Conservation (phyloP, 768 basidiomycete genomes). For the Terana coerulea region DNA sequence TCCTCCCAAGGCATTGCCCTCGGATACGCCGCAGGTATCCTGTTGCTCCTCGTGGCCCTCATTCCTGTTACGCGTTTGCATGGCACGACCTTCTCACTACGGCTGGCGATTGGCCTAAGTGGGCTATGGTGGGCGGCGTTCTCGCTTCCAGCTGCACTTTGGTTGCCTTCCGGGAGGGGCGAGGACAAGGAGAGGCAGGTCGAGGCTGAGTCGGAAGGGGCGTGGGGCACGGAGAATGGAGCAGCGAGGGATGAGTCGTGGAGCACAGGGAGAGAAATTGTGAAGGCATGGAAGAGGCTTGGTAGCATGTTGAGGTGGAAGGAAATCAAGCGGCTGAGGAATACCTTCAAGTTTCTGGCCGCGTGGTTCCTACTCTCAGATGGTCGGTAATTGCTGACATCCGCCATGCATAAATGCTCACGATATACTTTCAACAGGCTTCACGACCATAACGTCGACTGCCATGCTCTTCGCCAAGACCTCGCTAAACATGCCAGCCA, state of each 20-base stretch:
- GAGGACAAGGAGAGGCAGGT: constrained; percentile 18
- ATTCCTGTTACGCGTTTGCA: constrained; percentile 72
- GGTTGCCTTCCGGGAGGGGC: constrained; percentile 49
- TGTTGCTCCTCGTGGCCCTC: constrained; percentile 66
- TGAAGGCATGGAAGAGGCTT: constrained; percentile 71
- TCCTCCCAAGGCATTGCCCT: constrained; percentile 84
- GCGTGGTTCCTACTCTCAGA: constrained; percentile 96
- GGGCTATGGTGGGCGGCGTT: constrained; percentile 89
- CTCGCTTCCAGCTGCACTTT: constrained; percentile 72
- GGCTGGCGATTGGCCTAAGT: constrained; percentile 80
- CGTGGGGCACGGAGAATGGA: constrained; percentile 13
- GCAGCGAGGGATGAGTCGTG: constrained; percentile 28
- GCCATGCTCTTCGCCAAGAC: constrained; percentile 94
- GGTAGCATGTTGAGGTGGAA: constrained; percentile 68
- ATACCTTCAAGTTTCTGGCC: constrained; percentile 86
- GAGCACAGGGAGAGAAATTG: constrained; percentile 50
- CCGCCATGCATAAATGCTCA: background rate
- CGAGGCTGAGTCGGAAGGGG: background rate
- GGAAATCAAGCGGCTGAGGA: constrained; percentile 69
- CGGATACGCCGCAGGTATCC: constrained; percentile 82
- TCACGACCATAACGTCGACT: constrained; percentile 89
- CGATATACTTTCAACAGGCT: no score
- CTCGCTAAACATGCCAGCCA: constrained; percentile 72
- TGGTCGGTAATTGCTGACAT: constrained; percentile 49
- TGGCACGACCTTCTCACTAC: constrained; percentile 74